A percentile compares a stretch with the other conserved stretches of the same genome.
These are phyloP conservation scores for Grigorovia yakushimaensis DNA, from an alignment of 805 yeast species.

Conservation along the genomic window DNA sequence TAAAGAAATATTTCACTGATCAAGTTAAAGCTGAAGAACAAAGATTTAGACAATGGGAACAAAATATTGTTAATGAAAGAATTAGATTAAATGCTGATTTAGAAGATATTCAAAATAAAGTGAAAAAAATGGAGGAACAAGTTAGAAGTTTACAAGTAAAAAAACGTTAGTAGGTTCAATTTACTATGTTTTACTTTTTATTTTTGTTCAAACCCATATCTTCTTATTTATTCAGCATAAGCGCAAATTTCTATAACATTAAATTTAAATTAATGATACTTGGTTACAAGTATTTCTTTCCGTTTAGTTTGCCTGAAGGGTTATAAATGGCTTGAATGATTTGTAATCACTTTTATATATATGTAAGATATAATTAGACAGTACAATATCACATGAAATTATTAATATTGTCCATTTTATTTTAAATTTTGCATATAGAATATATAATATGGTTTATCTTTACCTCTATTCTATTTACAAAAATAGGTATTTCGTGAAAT, in stretches of 20 bases:
- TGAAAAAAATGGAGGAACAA: constrained; percentile 65
- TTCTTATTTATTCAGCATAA: background rate
- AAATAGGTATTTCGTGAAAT: too few relatives aligned
- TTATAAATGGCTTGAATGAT: too few relatives aligned
- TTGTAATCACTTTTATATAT: too few relatives aligned
- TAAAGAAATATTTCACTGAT: constrained; percentile 91
- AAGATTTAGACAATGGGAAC: constrained; percentile 97
- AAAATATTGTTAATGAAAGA: constrained; percentile 89
- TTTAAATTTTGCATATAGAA: background rate
- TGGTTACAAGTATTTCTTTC: too few relatives aligned
- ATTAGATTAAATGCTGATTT: constrained; percentile 88
- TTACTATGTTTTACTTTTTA: background rate
- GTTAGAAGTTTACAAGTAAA: constrained; percentile 52
- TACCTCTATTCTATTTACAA: too few relatives aligned
- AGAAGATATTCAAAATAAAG: constrained; percentile 75
- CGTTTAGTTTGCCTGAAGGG: too few relatives aligned
- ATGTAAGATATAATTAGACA: background rate
- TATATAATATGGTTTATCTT: too few relatives aligned
- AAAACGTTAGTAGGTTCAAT: constrained; percentile 30
- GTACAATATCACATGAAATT: too few relatives aligned
- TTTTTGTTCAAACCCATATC: background rate
- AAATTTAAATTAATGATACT: too few relatives aligned
- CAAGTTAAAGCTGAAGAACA: constrained; percentile 95
- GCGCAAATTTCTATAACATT: background rate
- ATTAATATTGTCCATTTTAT: too few relatives aligned